Base-by-base conservation (phyloP, 345 rosid species). In the Raphanus sativus region DNA sequence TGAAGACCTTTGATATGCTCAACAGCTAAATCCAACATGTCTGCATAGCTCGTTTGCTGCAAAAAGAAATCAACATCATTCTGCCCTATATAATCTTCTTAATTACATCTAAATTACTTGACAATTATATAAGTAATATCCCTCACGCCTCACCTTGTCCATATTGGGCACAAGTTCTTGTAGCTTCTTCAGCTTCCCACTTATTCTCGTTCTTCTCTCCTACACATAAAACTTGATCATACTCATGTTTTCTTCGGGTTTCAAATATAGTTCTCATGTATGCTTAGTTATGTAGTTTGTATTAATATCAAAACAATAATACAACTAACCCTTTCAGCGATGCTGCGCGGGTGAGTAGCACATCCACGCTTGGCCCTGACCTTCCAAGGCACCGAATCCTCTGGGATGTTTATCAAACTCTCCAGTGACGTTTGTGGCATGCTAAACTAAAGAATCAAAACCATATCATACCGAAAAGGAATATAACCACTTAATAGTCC, bases 121-220 rank as follows among this genome's bases (percentile, higher is more conserved):
- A 1, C 5, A 52, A 16, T 5, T 17, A 8, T 40, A n/a, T 40
- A 21, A 33, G 3, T 2, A 32, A 58, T 38, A 73, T 38, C 2
- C 2, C 30, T 69, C 81, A 94, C 99, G 90, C 91, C 30, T 69
- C 81, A 94, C 99, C 90, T 91, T 95, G 69, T 95, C 99, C 99
- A 95, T 95, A 87, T 92, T 95, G 0, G 99, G 99, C 81, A 92
- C 98, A 29, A 95, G 90, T 4, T 95, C 98, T 81, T 95, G 99
- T 64, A 95, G 84, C 81, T 89, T 95, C 91, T 90, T 95, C 78
- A 95, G 80, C 75, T 89, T 90, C 50, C 97, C 97, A 70, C 97
- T 95, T 70, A 95, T 95, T 75, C 99, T 90, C 29, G 96, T 92
- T 85, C 99, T 86, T 83, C 99, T 90, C 81, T 95, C 99, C 99